Evolutionary conservation across 2,329 filamentous ascomycete species (phyloP), one percentile per base, ranked within the genome.

Genomic region (Scortechinia acanthostroma): DNA sequence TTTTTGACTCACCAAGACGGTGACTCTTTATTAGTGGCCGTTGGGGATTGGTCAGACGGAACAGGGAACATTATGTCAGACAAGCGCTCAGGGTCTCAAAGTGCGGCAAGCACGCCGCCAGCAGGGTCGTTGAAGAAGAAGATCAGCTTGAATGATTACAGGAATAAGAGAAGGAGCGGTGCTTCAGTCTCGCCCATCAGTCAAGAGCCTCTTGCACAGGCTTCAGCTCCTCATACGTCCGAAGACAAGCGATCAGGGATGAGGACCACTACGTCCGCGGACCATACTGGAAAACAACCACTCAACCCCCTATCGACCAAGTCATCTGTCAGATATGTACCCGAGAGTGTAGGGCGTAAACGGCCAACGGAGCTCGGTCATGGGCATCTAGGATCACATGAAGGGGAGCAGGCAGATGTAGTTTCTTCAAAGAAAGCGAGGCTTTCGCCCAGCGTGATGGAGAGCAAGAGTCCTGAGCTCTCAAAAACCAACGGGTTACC

Each of bases 111-210:
- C 50, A 69, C 65, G 17, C 64, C 71, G 28, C 57, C 52, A 40
- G 60, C 55, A 44, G 58, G 52, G 13, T 66, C 68, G 17, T 49
- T 58, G 20, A 80, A 76, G 62, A 82, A 80, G 64, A 82, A 80
- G 58, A 80, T 83, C 49, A 79, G 66, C 45, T 58, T 83, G 45
- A 74, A 69, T 35, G 77, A 75, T 30, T 83, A 82, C 59, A 80
- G 77, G 59, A 75, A 70, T 48, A 77, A 77, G 55, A 70, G 62
- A 48, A 66, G 60, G 45, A 63, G 56, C 35, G 59, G 55, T 6
- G 48, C 58, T 10, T 54, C 52, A 16, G 49, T 54, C 4, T 53
- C 53, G 15, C 54, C 58, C 15, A 49, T 57, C 40, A 49, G 46
- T 42, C 54, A 40, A 6, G 35, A 40, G 17, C 10, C 35, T 6